Evolutionary conservation across 495 filamentous ascomycete species (phyloP).

Genomic region (Xylaria cubensis): DNA sequence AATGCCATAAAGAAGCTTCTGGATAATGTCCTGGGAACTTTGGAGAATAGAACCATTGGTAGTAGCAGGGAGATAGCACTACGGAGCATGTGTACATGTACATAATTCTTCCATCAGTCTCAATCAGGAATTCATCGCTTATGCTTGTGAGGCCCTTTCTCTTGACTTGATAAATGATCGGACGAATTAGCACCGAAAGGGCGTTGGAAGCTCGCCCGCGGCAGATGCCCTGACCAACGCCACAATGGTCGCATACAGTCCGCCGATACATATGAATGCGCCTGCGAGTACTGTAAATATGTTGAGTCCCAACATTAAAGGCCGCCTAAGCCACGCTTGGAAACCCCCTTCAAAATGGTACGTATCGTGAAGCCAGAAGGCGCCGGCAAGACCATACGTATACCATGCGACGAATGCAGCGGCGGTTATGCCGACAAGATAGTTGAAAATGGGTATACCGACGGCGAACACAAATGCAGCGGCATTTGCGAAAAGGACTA

Average conservation of each 20-base stretch:
- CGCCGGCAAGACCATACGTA: slow-evolving; percentile 60
- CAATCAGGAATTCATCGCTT: neutral
- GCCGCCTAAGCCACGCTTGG: slow-evolving; percentile 32
- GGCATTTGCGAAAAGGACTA: slow-evolving; percentile 62
- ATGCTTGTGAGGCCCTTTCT: neutral
- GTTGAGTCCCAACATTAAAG: slow-evolving; percentile 34
- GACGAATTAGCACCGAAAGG: slow-evolving; percentile 34
- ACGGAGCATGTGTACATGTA: neutral
- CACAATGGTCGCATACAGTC: slow-evolving; percentile 38
- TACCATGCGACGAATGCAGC: slow-evolving; percentile 63
- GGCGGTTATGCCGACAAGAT: slow-evolving; percentile 58
- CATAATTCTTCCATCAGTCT: neutral
- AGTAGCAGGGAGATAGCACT: neutral
- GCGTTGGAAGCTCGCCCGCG: slow-evolving; percentile 33
- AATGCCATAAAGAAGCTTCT: neutral
- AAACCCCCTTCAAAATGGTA: slow-evolving; percentile 23
- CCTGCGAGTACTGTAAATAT: slow-evolving; percentile 38
- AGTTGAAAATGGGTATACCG: slow-evolving; percentile 70
- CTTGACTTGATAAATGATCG: neutral
- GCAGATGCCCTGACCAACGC: slow-evolving; percentile 32
- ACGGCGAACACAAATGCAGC: slow-evolving; percentile 70
- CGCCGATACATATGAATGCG: slow-evolving; percentile 42
- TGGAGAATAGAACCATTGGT: neutral
- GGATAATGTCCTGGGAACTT: neutral
- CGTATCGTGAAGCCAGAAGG: slow-evolving; percentile 41